Evolutionary conservation across 2,329 filamentous ascomycete genomes (phyloP).

Genomic region (Alternaria arbusti): DNA sequence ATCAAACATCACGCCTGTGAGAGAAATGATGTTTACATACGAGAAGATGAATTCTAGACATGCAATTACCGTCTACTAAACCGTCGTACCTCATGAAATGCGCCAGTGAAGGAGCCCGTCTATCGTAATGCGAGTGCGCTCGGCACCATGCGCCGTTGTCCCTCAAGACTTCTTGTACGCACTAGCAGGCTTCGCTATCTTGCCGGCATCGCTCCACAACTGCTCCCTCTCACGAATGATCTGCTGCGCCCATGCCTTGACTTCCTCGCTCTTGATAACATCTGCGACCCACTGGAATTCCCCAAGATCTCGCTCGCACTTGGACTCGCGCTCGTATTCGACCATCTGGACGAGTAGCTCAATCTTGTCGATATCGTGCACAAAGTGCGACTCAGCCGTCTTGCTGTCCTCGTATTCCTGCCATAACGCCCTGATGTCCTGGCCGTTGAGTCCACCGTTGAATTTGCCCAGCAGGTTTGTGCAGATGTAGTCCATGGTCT

Average conservation of each 20-base stretch:
- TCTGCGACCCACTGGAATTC: conserved; percentile 85
- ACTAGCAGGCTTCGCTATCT: conserved; percentile 29
- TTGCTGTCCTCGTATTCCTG: conserved; percentile 91
- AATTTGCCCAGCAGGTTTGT: conserved; percentile 74
- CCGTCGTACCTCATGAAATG: not conserved
- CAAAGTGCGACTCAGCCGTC: conserved; percentile 85
- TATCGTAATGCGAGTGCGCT: not conserved
- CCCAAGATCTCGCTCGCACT: conserved; percentile 73
- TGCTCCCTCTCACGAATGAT: conserved; percentile 76
- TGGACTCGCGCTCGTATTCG: conserved; percentile 82
- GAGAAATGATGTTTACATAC: not conserved
- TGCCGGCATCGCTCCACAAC: conserved; percentile 67
- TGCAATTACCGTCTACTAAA: not conserved
- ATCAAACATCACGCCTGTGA: not conserved
- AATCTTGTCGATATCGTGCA: conserved; percentile 97
- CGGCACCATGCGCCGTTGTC: not conserved
- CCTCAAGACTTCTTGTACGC: not conserved
- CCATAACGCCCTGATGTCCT: conserved; percentile 81
- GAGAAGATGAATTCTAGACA: not conserved
- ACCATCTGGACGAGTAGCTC: conserved; percentile 94
- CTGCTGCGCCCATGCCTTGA: conserved; percentile 78
- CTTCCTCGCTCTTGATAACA: conserved; percentile 76
- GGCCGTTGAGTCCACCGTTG: conserved; percentile 71
- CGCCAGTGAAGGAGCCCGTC: not conserved
- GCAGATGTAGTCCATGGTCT: conserved; percentile 92